A percentile compares a stretch with the other conserved stretches of the same genome.
Conservation (phyloP, 768 basidiomycete genomes). For the Mycena filopes region DNA sequence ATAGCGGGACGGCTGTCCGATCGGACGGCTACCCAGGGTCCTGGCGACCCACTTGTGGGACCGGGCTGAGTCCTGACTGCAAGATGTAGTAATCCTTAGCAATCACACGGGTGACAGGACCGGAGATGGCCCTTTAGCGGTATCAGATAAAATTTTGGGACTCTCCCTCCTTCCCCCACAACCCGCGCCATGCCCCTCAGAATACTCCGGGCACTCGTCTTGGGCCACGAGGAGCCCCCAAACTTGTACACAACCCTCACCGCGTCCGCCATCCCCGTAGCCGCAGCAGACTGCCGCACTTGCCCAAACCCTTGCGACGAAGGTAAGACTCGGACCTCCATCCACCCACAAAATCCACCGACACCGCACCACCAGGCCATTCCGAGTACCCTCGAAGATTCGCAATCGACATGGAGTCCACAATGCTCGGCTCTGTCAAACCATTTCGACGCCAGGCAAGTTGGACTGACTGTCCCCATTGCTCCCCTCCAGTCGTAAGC, state of each 20-base stretch:
- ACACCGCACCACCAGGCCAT: constrained; percentile 64
- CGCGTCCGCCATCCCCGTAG: constrained; percentile 70
- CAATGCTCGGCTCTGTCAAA: constrained; percentile 88
- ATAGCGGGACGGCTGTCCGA: no score
- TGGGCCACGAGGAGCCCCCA: constrained; percentile 47
- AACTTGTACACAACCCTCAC: constrained; percentile 62
- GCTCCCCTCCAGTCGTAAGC: background rate
- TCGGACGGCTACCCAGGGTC: no score
- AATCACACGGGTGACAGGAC: no score
- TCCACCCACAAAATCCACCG: constrained; percentile 43
- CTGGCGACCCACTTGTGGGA: no score
- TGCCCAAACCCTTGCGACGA: constrained; percentile 85
- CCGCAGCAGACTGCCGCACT: constrained; percentile 72
- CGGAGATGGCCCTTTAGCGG: constrained; percentile 17
- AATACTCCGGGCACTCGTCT: constrained; percentile 53
- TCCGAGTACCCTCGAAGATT: constrained; percentile 80
- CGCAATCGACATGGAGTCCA: constrained; percentile 79
- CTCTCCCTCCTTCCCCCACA: constrained; percentile 30
- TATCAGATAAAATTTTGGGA: constrained; percentile 43
- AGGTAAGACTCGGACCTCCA: constrained; percentile 50
- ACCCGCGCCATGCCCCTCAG: constrained; percentile 49
- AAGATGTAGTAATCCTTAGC: no score
- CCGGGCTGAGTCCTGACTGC: no score
- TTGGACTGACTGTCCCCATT: background rate
- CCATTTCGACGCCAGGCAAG: constrained; percentile 84